Base-by-base conservation (phyloP, 495 filamentous ascomycete species). In the Jackrogersella minutella region DNA sequence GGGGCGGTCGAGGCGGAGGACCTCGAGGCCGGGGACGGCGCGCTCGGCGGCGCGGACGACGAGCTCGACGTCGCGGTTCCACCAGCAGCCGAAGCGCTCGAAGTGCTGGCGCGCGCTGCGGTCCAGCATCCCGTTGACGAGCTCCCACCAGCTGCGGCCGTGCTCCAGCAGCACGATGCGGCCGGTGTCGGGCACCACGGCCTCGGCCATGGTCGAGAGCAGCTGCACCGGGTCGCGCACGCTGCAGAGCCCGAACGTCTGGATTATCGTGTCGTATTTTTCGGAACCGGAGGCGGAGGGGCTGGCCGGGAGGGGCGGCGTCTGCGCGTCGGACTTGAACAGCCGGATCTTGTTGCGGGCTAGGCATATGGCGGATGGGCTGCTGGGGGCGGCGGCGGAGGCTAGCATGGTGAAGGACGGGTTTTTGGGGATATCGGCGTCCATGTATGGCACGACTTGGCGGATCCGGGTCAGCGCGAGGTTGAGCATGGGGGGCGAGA, bases 181-280 rank as follows among this genome's bases (percentile, higher is more conserved):
- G 1, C 93, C 93, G 50, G 80, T 80, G 13, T 85, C 80, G 3
- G 81, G 79, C 62, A 81, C 80, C 0, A 87, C 74, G 10, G 60
- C 61, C 7, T 77, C 58, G 1, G 85, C 88, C 54, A 90, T 76
- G 67, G 82, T 85, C 30, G 81, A 76, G 52, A 98, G 79, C 44
- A 95, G 82, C 9, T 74, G 80, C 13, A 85, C 85, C 11, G 94
- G 96, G 65, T 91, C 87, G 3, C 81, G 79, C 41, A 93, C 93
- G 47, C 90, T 94, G 79, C 95, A 99, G 4, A 98, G 78, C 1
- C 93, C 93, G 87, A 98, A 96, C 11, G 92, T 96, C 76, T 97
- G 93, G 44, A 99, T 73, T 31, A 97, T 81, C 1, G 91, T 97
- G 78, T 97, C 93, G 76, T 90, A 99, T 68, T 81, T 82, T 36